Percentiles rank a stretch among this genome's conserved stretches.
These are phyloP conservation scores for Pseudonectria foliicola DNA, from an alignment of 2,329 filamentous ascomycete species.

Conservation along the genomic window DNA sequence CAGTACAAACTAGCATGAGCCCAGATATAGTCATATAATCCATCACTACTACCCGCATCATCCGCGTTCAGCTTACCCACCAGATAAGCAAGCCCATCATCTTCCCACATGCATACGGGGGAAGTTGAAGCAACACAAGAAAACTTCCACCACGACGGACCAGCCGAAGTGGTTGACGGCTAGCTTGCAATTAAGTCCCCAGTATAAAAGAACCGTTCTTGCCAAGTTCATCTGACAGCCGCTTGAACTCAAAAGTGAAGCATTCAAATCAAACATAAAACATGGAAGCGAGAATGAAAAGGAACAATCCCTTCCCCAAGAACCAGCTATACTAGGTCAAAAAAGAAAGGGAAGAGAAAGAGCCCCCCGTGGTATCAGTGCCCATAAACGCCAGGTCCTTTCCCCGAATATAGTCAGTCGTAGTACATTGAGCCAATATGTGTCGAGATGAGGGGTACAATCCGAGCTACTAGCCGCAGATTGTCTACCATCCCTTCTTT, in stretches of 20 bases:
- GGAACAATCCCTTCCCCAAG: conserved; percentile 11
- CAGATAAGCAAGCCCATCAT: conserved; percentile 8
- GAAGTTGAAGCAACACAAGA: conserved; percentile 14
- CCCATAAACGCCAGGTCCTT: conserved; percentile 29
- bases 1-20: neutral
- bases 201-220: conserved; percentile 22
- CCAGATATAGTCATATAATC: conserved; percentile 10
- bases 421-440: conserved; percentile 25
- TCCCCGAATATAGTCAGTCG: conserved; percentile 26
- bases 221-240: conserved; percentile 16
- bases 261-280: conserved; percentile 15
- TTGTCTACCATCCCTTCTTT: conserved; percentile 67
- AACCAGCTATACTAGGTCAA: conserved; percentile 11
- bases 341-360: conserved; percentile 25
- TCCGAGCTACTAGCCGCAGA: conserved; percentile 14
- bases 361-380: conserved; percentile 30
- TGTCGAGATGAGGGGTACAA: conserved; percentile 16
- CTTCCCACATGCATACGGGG: conserved; percentile 11
- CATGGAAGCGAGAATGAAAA: conserved; percentile 10
- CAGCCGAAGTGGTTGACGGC: conserved; percentile 27
- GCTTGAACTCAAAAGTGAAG: conserved; percentile 13
- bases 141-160: conserved; percentile 22
- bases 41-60: conserved; percentile 14
- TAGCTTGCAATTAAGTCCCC: conserved; percentile 14
- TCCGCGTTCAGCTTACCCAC: conserved; percentile 7